Conservation (phyloP, 768 basidiomycete species). For the Rhodotorula taiwanensis region DNA sequence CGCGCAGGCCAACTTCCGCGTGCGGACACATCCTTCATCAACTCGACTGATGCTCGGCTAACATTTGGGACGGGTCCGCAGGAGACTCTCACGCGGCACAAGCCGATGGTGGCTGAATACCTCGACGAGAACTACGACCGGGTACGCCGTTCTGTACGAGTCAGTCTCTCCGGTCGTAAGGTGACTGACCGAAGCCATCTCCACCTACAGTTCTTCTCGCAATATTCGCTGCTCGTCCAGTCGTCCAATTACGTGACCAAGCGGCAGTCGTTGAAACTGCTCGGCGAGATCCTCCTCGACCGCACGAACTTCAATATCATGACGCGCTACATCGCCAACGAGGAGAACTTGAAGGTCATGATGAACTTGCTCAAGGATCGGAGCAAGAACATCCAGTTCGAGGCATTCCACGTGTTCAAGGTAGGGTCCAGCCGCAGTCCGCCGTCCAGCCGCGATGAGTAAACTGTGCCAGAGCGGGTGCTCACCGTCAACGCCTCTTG, state of each 20-base stretch:
- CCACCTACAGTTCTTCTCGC: conserved; percentile 74
- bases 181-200: neutral
- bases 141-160: conserved; percentile 49
- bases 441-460: too few species aligned
- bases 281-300: conserved; percentile 95
- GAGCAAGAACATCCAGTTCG: conserved; percentile 99
- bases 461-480: too few species aligned
- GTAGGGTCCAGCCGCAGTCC: conserved; percentile 51
- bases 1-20: conserved; percentile 90
- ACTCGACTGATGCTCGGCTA: too few species aligned
- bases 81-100: conserved; percentile 93
- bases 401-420: conserved; percentile 99
- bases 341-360: conserved; percentile 98
- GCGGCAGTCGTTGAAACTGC: conserved; percentile 92
- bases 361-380: conserved; percentile 97
- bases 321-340: conserved; percentile 92
- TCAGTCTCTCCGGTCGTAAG: too few species aligned
- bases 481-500: too few species aligned
- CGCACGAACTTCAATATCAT: conserved; percentile 97
- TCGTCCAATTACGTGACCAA: conserved; percentile 99
- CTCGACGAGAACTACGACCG: conserved; percentile 95
- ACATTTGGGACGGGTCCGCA: conserved; percentile 19
- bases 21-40: conserved; percentile 22
- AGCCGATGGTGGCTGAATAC: conserved; percentile 95
- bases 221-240: conserved; percentile 84